Evolutionary conservation across 495 filamentous ascomycete genomes (phyloP), one percentile per base, ranked within the genome.

Genomic region (Staphylotrichum tortipilum): DNA sequence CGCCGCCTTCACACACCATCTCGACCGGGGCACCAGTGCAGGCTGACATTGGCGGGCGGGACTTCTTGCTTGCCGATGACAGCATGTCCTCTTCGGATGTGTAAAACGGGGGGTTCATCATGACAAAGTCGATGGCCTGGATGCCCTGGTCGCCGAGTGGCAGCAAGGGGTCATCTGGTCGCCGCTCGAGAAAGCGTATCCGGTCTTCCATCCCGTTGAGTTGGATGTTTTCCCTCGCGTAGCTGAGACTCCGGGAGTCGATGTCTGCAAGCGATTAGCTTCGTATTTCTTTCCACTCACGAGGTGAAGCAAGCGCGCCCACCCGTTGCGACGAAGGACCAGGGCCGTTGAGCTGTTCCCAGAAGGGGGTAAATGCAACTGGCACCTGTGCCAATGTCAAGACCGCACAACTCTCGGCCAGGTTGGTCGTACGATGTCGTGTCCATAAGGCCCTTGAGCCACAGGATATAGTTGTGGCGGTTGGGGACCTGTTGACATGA

Each of bases 41-140:
- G 19, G 80, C 78, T 51, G 86, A 85, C 46, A 78, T 78, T 0
- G 92, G 87, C 1, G 80, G 80, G 3, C 76, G 71, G 7, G 71
- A 57, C 61, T 96, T 97, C 24, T 73, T 65, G 19, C 68, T 56
- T 0, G 87, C 84, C 0, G 82, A 81, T 9, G 70, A 67, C 1
- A 77, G 50, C 66, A 95, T 79, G 30, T 94, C 86, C 11, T 75
- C 65, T 15, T 75, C 70, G 3, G 87, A 90, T 18, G 75, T 57
- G 69, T 95, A 96, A 69, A 98, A 98, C 0, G 92, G 92, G 1
- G 92, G 92, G 56, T 98, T 98, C 66, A 83, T 89, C 81, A 96
- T 94, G 39, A 79, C 83, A 60, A 97, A 96, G 63, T 95, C 86
- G 30, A 94, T 73, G 4, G 62, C 68, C 34, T 78, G 67, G n/a